Conservation (phyloP, 2,329 filamentous ascomycete genomes). For the Botrytis fabae region DNA sequence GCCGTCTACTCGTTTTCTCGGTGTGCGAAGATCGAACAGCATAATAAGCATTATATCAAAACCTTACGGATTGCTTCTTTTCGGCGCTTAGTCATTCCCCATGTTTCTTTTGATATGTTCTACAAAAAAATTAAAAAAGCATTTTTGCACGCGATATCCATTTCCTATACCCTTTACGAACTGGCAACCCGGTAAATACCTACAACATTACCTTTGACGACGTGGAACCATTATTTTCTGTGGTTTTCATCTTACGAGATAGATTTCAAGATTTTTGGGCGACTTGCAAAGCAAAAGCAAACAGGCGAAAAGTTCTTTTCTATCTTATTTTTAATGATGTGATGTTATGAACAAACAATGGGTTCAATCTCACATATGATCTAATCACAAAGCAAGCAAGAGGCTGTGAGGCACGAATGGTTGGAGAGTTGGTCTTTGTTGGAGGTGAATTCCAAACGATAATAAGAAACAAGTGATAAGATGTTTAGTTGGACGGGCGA, state of each 20-base stretch:
- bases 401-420: constrained; percentile 25
- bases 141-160: constrained; percentile 38
- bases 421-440: constrained; percentile 33
- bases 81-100: constrained; percentile 40
- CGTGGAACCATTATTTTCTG: constrained; percentile 28
- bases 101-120: constrained; percentile 35
- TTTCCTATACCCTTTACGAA: constrained; percentile 39
- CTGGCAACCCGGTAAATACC: constrained; percentile 41
- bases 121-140: constrained; percentile 29
- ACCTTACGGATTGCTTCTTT: constrained; percentile 36
- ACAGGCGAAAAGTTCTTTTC: constrained; percentile 14
- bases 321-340: constrained; percentile 24
- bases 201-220: constrained; percentile 36
- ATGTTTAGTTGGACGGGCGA: constrained; percentile 14
- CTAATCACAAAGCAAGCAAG: constrained; percentile 31
- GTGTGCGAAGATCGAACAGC: constrained; percentile 32
- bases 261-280: constrained; percentile 17
- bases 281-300: constrained; percentile 6
- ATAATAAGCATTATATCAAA: constrained; percentile 28
- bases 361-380: constrained; percentile 23
- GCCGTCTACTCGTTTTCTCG: constrained; percentile 37
- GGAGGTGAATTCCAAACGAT: constrained; percentile 37
- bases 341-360: constrained; percentile 22
- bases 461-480: constrained; percentile 24
- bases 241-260: constrained; percentile 23